Conservation (phyloP, 2,329 filamentous ascomycete species). For the Triangularia setosa region DNA sequence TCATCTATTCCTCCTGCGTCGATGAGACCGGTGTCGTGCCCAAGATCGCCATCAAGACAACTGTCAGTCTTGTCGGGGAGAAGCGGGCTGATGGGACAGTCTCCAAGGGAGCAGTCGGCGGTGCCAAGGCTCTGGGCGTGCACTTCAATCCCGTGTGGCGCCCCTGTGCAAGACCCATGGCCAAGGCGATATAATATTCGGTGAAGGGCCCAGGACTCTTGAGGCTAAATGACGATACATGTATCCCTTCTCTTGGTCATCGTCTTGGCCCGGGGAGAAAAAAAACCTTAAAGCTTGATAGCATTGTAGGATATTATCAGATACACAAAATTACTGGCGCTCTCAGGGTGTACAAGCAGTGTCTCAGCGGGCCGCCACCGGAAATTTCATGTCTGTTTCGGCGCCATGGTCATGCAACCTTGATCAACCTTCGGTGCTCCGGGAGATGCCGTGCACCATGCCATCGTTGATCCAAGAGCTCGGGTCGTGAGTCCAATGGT, state of each 20-base stretch:
- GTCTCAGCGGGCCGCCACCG: not conserved
- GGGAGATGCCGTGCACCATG: not conserved
- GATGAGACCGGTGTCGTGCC: slow-evolving; percentile 18
- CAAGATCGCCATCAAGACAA: slow-evolving; percentile 18
- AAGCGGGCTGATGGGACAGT: slow-evolving; percentile 11
- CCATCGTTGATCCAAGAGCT: not conserved
- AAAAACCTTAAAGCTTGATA: not conserved
- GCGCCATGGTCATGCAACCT: not conserved
- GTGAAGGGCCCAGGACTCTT: not conserved
- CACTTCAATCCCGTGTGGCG: slow-evolving; percentile 24
- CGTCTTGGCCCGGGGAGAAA: not conserved
- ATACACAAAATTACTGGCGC: not conserved
- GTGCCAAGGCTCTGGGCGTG: slow-evolving; percentile 18
- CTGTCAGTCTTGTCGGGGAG: slow-evolving; percentile 19
- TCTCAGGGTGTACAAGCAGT: not conserved
- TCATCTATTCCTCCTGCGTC: slow-evolving; percentile 23
- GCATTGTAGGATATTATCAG: not conserved
- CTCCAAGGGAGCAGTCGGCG: slow-evolving; percentile 20
- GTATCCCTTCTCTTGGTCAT: not conserved
- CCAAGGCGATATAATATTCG: not conserved
- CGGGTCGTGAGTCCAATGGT: not conserved
- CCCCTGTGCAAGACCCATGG: slow-evolving; percentile 10
- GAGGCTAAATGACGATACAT: not conserved
- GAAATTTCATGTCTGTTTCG: not conserved
- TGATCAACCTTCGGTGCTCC: not conserved